Base-by-base conservation (phyloP, 2,329 filamentous ascomycete species). In the Colletotrichum spaethianum region DNA sequence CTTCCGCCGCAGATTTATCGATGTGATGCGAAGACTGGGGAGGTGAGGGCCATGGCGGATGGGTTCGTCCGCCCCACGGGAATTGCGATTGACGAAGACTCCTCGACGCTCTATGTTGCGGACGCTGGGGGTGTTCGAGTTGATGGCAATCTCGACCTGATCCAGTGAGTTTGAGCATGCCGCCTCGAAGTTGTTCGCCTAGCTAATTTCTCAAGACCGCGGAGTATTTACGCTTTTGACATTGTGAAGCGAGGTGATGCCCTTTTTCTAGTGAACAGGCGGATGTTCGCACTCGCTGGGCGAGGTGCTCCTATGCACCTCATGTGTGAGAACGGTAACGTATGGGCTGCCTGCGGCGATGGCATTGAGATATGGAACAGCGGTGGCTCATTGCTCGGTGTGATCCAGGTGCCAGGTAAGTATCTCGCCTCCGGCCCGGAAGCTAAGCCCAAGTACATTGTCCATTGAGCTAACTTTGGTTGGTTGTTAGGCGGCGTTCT, bases 241-340 rank as follows among this genome's bases (percentile, higher is more conserved):
- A 78, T 89, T 8, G 64, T 81, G 3, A 77, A 67, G 1, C 79
- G 80, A 11, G 75, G 77, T 14, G 81, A 76, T 2, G 78, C 82
- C 2, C 82, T 81, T 0, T 86, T 86, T 63, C 78, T 90, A 14
- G 75, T 76, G 1, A 88, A 89, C 75, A 83, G 83, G 59, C 84
- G 87, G 31, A 76, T 89, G 0, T 90, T 91, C 74, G 85, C 88
- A 1, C 86, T 85, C 72, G 83, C 84, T 0, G 81, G 83, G 42
- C 78, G 79, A 0, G 87, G 87, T 0, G 80, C 85, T 7, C 87
- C 88, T 0, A 80, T 75, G 71, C 82, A 79, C 36, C 81, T 87
- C 53, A 78, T 79, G 48, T 86, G 83, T 64, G 85, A 87, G 72
- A 63, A 75, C 6, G 86, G 85, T 1, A 86, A 86, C 70, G 82